Evolutionary conservation across 352 stramenopile genomes (phyloP).

Genomic region (Phytophthora europaea): DNA sequence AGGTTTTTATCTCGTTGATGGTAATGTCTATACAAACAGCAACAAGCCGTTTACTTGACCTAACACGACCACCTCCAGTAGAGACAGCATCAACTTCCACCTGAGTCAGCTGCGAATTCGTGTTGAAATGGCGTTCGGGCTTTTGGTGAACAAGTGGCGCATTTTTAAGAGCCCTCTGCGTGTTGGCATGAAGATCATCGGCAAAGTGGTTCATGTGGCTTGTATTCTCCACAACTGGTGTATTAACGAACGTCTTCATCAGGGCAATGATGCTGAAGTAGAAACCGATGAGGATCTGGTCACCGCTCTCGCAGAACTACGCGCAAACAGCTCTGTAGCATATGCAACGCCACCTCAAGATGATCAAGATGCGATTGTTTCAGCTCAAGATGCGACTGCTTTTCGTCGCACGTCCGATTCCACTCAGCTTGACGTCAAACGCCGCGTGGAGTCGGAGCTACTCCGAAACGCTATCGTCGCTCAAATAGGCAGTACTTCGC

Average conservation of each 20-base stretch:
- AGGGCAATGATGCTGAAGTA: neutral
- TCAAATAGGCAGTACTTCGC: neutral
- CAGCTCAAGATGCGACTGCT: neutral
- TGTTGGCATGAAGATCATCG: neutral
- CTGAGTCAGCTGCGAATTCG: conserved; percentile 9
- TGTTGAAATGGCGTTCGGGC: conserved; percentile 21
- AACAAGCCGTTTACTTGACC: conserved; percentile 12
- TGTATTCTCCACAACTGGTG: neutral
- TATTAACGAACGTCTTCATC: neutral
- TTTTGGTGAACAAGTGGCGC: conserved; percentile 26
- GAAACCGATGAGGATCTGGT: neutral
- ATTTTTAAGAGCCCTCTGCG: neutral
- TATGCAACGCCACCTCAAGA: no score
- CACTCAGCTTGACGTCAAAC: neutral
- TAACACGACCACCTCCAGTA: neutral
- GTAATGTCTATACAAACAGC: conserved; percentile 8
- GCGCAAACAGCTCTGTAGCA: no score
- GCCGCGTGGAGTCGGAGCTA: neutral
- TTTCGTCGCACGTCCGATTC: neutral
- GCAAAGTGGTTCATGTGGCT: neutral
- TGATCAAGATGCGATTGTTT: neutral
- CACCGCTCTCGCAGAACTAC: neutral
- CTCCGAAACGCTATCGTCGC: neutral
- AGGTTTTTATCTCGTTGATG: conserved; percentile 1
- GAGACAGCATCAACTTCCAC: conserved; percentile 18